Evolutionary conservation across 192 early-diverging fungal species (phyloP), one percentile per base, ranked within the genome.

Genomic region (Linnemannia elongata): DNA sequence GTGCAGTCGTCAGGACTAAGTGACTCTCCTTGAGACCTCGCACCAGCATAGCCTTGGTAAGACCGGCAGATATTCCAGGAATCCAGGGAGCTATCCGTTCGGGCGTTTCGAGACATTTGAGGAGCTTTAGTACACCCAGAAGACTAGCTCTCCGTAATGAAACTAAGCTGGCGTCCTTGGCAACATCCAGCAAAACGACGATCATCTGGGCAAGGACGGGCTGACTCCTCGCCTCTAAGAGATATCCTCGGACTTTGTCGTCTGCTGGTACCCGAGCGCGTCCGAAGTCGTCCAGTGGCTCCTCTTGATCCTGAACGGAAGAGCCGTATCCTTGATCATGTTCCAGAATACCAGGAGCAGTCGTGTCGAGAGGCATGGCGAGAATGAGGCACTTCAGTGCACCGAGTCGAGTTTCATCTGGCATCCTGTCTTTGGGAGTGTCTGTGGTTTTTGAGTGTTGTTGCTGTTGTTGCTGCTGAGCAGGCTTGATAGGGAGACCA

Each of bases 11-110:
- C 57, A 81, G n/a, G 13, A 87, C 72, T 13, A 68, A 47, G 35
- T 87, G 85, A 52, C 81, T 55, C 60, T 87, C 85, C 54, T 87
- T 87, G 20, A 78, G 69, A 74, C 85, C 85, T 3, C 85, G 79
- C 24, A 60, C 72, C 41, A 71, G n/a, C 68, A 81, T 81, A 0
- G 71, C 60, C 24, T 78, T 77, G 8, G 72, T 75, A 20, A 87
- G 38, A 8, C 85, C 80, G 15, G 72, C 63, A 0, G 74, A 30
- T 33, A 87, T 30, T 55, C 85, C 85, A 27, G 85, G 85, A 69
- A 81, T 69, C 79, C 80, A 81, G 3, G 44, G 57, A 1, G 72
- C 71, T 6, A 87, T 39, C 2, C 72, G 52, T 22, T 69, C 55
- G 20, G 85, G 85, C 1, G 85, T 75, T 22, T 74, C 76, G 41